Evolutionary conservation across 768 basidiomycete genomes (phyloP).

Genomic region (Solioccasus polychromus): DNA sequence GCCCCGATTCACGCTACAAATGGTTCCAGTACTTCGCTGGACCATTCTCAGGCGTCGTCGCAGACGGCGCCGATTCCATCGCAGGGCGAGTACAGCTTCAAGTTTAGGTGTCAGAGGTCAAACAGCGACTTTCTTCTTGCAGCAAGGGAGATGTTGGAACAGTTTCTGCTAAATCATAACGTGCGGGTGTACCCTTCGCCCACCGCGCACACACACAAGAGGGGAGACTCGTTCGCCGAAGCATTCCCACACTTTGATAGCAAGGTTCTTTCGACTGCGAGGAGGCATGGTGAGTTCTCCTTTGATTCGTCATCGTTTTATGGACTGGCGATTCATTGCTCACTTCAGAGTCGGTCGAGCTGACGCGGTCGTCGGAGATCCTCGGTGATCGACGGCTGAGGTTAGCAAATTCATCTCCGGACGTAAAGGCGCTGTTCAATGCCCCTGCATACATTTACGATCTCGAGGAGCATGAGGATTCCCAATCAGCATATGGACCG

Average conservation of each 20-base stretch:
- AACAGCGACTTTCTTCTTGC: constrained; percentile 92
- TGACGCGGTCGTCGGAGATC: constrained; percentile 61
- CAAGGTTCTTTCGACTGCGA: constrained; percentile 81
- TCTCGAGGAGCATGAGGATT: constrained; percentile 68
- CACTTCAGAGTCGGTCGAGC: constrained; percentile 66
- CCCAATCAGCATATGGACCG: constrained; percentile 53
- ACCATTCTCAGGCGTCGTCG: constrained; percentile 33
- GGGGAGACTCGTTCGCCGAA: constrained; percentile 91
- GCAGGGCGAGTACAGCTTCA: constrained; percentile 79
- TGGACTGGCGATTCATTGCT: constrained; percentile 8
- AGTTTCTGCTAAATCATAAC: constrained; percentile 82
- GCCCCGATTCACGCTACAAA: constrained; percentile 39
- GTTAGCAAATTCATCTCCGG: constrained; percentile 85
- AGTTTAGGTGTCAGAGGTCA: constrained; percentile 92
- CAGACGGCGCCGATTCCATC: constrained; percentile 19
- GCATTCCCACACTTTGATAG: constrained; percentile 97
- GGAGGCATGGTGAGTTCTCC: constrained; percentile 52
- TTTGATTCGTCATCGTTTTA: constrained; percentile 12
- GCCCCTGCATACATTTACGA: constrained; percentile 81
- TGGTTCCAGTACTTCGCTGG: constrained; percentile 48
- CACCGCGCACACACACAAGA: constrained; percentile 75
- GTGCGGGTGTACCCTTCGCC: constrained; percentile 80
- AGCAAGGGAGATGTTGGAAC: constrained; percentile 89
- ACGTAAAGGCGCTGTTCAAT: constrained; percentile 94
- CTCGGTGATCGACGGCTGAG: constrained; percentile 72